Conservation (phyloP, 495 filamentous ascomycete species). For the Opeltia flavorubescens region DNA sequence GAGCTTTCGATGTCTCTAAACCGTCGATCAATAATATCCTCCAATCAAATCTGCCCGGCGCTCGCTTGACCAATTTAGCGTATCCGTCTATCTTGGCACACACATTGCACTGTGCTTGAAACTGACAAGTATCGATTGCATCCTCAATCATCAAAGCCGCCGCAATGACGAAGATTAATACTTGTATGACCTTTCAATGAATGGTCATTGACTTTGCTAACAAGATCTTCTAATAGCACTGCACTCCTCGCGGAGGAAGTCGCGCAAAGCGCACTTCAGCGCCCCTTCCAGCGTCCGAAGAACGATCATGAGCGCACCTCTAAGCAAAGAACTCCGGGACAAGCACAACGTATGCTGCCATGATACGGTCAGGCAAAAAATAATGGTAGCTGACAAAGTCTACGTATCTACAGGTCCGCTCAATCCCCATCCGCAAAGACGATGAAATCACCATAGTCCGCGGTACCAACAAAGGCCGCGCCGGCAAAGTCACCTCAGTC, state of each 20-base stretch:
- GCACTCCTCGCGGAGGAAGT: conserved; percentile 86
- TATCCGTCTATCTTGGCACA: conserved; percentile 16
- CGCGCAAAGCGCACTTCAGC: conserved; percentile 90
- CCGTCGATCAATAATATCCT: too few species aligned
- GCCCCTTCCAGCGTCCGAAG: conserved; percentile 86
- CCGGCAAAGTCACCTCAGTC: conserved; percentile 75
- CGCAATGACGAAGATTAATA: conserved; percentile 18
- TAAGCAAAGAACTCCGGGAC: conserved; percentile 89
- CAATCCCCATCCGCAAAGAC: conserved; percentile 95
- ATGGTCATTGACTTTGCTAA: neutral
- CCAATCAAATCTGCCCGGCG: too few species aligned
- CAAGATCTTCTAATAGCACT: conserved; percentile 31
- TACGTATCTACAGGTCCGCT: conserved; percentile 54
- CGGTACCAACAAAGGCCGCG: conserved; percentile 83
- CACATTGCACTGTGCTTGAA: conserved; percentile 4
- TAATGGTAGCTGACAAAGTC: neutral
- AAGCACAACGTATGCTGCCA: conserved; percentile 70
- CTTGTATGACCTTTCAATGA: conserved; percentile 5
- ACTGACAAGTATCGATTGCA: neutral
- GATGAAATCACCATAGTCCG: conserved; percentile 86
- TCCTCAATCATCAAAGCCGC: neutral
- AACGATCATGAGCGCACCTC: conserved; percentile 82
- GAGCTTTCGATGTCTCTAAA: too few species aligned
- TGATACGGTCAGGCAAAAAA: neutral
- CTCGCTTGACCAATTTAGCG: too few species aligned